Percentiles rank a stretch among this genome's conserved stretches.
phyloP scores from a whole-genome alignment of 192 early-diverging fungal genomes.

The Lobosporangium transversale region DNA sequence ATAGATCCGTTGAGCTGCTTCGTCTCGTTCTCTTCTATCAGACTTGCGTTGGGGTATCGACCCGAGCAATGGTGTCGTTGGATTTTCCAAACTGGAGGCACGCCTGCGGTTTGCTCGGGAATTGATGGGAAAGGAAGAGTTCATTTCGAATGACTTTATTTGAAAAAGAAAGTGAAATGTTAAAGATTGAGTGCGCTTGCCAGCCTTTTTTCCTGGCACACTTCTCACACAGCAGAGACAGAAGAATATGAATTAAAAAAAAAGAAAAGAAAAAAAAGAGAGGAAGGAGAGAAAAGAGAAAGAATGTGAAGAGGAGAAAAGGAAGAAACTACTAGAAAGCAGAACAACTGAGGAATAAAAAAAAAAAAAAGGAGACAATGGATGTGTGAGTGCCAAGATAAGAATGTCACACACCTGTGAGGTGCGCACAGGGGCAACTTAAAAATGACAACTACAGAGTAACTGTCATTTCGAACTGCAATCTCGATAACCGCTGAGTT shows the following conservation, averaged over 20 bases:
- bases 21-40: conserved; percentile 28
- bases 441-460: too few species aligned
- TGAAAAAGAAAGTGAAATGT: too few species aligned
- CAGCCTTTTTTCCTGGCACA: not conserved
- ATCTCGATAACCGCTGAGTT: too few species aligned
- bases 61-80: conserved; percentile 24
- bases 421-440: too few species aligned
- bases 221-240: too few species aligned
- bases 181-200: too few species aligned
- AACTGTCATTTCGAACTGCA: too few species aligned
- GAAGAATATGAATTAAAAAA: too few species aligned
- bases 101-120: conserved; percentile 48
- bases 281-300: not conserved
- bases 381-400: not conserved
- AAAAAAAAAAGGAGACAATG: not conserved
- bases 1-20: conserved; percentile 18
- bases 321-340: too few species aligned
- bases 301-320: not conserved
- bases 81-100: conserved; percentile 37
- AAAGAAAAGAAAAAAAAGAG: too few species aligned
- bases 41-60: conserved; percentile 29
- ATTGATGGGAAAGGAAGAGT: conserved; percentile 29
- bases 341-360: too few species aligned
- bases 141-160: conserved; percentile 8
- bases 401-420: too few species aligned